Evolutionary conservation across 2,329 filamentous ascomycete genomes (phyloP).

Genomic region (Aspergillus sergii): DNA sequence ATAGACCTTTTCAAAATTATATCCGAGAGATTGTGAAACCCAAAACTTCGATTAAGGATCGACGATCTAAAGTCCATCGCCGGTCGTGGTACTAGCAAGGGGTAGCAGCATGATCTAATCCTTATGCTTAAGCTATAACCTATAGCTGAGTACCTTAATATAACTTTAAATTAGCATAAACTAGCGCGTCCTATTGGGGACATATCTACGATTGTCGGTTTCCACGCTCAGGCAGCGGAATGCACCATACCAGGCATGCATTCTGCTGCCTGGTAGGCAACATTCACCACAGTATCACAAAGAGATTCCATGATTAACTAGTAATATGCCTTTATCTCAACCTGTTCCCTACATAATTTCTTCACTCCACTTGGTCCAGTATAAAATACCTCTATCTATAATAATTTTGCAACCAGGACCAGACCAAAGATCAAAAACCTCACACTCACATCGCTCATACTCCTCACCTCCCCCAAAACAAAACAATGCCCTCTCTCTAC

Average conservation of each 20-base stretch:
- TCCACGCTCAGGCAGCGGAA: neutral
- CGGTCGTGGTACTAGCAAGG: neutral
- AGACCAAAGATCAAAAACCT: too few relatives aligned
- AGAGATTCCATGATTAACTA: neutral
- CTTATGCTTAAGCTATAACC: neutral
- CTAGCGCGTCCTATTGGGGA: neutral
- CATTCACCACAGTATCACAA: neutral
- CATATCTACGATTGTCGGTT: neutral
- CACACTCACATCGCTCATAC: neutral
- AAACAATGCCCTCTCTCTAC: conserved; percentile 3
- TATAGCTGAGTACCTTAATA: neutral
- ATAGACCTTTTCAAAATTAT: neutral
- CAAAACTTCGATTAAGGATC: neutral
- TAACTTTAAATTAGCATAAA: neutral
- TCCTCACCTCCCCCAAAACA: neutral
- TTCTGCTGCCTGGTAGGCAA: neutral
- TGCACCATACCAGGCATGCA: neutral
- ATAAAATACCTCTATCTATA: neutral
- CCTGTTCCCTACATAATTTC: neutral
- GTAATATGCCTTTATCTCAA: neutral
- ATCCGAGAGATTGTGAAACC: neutral
- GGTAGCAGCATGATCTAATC: neutral
- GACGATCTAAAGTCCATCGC: neutral
- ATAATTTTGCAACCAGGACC: neutral
- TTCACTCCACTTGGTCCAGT: neutral